Evolutionary conservation across 345 rosid genomes (phyloP).

Genomic region (Bretschneidera sinensis): DNA sequence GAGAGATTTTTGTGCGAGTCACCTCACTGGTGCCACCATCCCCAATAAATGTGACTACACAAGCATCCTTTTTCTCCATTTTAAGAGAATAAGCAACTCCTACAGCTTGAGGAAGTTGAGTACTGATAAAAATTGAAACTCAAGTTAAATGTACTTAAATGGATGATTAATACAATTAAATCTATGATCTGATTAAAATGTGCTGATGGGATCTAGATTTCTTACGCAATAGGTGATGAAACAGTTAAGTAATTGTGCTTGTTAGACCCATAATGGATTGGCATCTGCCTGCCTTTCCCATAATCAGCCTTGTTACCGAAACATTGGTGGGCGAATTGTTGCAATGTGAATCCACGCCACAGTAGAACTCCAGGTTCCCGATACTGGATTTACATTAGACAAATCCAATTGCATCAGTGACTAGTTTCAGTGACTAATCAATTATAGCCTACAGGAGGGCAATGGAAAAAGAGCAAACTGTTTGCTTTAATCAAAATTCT

Average conservation of each 20-base stretch:
- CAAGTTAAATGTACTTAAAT: no score
- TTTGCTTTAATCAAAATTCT: no score
- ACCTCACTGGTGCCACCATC: conserved; percentile 91
- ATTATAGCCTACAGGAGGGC: no score
- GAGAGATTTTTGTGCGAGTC: background rate
- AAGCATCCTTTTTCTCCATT: conserved; percentile 65
- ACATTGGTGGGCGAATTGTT: conserved; percentile 67
- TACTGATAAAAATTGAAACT: conserved; percentile 32
- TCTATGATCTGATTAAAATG: no score
- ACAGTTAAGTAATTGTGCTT: conserved; percentile 62
- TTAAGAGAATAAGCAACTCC: conserved; percentile 74
- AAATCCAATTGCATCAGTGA: background rate
- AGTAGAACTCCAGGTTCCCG: conserved; percentile 69
- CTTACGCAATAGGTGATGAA: conserved; percentile 77
- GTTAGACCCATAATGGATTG: conserved; percentile 70
- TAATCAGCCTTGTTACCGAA: conserved; percentile 64
- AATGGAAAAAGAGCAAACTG: no score
- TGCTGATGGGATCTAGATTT: no score
- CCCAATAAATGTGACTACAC: conserved; percentile 58
- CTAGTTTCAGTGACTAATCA: background rate
- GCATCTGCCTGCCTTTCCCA: conserved; percentile 90
- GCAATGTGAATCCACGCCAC: conserved; percentile 77
- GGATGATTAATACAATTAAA: no score
- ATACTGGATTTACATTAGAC: conserved; percentile 33
- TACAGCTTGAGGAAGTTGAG: conserved; percentile 80